These are phyloP conservation scores for Fusarium redolens DNA, from an alignment of 2,329 filamentous ascomycete genomes.

Conservation along the genomic window DNA sequence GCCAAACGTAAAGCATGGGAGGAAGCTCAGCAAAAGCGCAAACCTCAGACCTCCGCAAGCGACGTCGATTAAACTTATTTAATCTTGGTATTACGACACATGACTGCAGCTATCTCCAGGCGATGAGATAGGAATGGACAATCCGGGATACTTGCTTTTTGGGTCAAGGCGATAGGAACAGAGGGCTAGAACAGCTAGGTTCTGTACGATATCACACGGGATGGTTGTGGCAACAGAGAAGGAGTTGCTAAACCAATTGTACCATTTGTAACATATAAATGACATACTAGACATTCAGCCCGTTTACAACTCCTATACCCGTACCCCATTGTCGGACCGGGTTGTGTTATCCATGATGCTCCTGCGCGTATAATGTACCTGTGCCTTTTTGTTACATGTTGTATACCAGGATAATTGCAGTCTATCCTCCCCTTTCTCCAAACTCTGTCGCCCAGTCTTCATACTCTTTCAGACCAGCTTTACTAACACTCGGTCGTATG, in stretches of 20 bases:
- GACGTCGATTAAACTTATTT: conserved; percentile 24
- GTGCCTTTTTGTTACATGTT: conserved; percentile 24
- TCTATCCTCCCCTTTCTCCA: conserved; percentile 86
- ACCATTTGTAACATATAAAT: conserved; percentile 41
- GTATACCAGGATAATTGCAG: conserved; percentile 19
- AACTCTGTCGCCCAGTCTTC: conserved; percentile 96
- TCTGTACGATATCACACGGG: conserved; percentile 38
- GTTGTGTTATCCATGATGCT: conserved; percentile 7
- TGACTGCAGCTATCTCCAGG: not conserved
- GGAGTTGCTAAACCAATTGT: conserved; percentile 30
- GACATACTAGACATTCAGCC: conserved; percentile 28
- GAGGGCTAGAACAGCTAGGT: conserved; percentile 3
- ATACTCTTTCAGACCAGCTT: conserved; percentile 84
- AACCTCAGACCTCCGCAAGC: conserved; percentile 25
- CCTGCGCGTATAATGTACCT: conserved; percentile 1
- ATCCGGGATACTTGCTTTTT: not conserved
- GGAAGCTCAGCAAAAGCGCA: conserved; percentile 33
- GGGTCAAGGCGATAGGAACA: not conserved
- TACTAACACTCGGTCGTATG: conserved; percentile 91
- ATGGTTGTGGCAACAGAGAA: conserved; percentile 25
- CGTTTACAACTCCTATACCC: conserved; percentile 16
- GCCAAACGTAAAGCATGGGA: conserved; percentile 41
- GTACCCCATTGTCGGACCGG: conserved; percentile 1
- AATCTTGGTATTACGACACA: conserved; percentile 8
- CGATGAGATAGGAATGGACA: conserved; percentile 1